Conservation (phyloP, 2,329 filamentous ascomycete genomes). For the Claviceps arundinis region DNA sequence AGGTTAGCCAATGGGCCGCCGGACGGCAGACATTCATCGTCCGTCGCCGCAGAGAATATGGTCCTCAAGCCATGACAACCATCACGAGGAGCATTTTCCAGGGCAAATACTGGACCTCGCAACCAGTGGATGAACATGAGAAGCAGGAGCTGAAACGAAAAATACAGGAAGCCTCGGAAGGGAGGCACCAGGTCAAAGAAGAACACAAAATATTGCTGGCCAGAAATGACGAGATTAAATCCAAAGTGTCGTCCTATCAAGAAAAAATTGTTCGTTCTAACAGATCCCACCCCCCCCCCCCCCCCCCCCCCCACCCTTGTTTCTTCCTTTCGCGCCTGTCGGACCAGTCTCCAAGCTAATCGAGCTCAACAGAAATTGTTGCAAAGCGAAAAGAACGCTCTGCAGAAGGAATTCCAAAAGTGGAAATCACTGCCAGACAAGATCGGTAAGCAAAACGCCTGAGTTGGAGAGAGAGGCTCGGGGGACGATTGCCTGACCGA, state of each 20-base stretch:
- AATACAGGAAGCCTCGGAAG: constrained; percentile 28
- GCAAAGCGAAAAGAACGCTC: constrained; percentile 47
- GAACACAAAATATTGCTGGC: constrained; percentile 21
- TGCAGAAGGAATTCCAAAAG: constrained; percentile 52
- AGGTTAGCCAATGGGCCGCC: constrained; percentile 57
- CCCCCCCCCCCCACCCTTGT: background rate
- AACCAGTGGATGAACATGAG: constrained; percentile 55
- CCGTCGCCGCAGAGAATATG: constrained; percentile 66
- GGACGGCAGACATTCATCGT: constrained; percentile 51
- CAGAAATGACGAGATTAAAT: constrained; percentile 28
- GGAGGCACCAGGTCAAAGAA: constrained; percentile 21
- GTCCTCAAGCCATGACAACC: constrained; percentile 57
- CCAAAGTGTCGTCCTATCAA: constrained; percentile 27
- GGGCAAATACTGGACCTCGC: constrained; percentile 63
- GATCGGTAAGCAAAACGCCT: constrained; percentile 41
- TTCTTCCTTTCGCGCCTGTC: background rate
- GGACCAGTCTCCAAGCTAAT: constrained; percentile 6
- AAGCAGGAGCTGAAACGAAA: constrained; percentile 47
- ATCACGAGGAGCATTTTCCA: constrained; percentile 44
- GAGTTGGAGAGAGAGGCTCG: background rate
- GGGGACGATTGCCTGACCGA: background rate
- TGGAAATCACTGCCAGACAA: constrained; percentile 58
- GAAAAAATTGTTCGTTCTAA: constrained; percentile 21
- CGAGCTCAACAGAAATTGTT: constrained; percentile 29
- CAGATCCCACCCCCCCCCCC: background rate